Conservation (phyloP, 768 basidiomycete genomes). For the Dictyophora rubrovolvata region DNA sequence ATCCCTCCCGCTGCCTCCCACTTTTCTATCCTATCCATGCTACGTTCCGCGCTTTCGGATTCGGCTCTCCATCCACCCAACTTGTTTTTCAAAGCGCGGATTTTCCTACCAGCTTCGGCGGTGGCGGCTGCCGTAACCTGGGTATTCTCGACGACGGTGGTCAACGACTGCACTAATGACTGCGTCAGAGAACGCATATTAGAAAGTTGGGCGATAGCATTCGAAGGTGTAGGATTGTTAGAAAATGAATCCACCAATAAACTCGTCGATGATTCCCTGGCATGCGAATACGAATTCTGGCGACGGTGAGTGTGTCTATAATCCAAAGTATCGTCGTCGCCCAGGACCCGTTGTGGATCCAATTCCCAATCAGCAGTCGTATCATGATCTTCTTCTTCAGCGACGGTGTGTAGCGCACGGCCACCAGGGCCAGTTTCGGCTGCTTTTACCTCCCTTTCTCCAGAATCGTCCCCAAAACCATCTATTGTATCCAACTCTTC, state of each 20-base stretch:
- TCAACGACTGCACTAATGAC: conserved; percentile 64
- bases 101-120: conserved; percentile 77
- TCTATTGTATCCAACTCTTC: conserved; percentile 48
- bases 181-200: conserved; percentile 65
- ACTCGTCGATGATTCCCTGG: conserved; percentile 46
- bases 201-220: conserved; percentile 53
- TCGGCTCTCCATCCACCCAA: conserved; percentile 71
- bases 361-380: conserved; percentile 44
- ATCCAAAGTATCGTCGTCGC: conserved; percentile 38
- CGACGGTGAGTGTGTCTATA: conserved; percentile 30
- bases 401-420: conserved; percentile 17
- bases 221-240: conserved; percentile 46
- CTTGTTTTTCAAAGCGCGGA: conserved; percentile 78
- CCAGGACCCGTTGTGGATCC: conserved; percentile 37
- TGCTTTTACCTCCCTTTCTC: conserved; percentile 10
- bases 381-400: conserved; percentile 16
- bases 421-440: conserved; percentile 16
- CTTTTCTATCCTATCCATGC: conserved; percentile 60
- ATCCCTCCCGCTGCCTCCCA: conserved; percentile 48
- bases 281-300: conserved; percentile 32
- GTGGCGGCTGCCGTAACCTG: conserved; percentile 82
- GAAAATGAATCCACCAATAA: conserved; percentile 33
- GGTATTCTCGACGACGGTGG: conserved; percentile 75
- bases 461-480: conserved; percentile 31
- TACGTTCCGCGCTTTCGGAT: conserved; percentile 78